Evolutionary conservation across 805 yeast genomes (phyloP), one percentile per base, ranked within the genome.

Genomic region (Saccharomycopsis selenospora): DNA sequence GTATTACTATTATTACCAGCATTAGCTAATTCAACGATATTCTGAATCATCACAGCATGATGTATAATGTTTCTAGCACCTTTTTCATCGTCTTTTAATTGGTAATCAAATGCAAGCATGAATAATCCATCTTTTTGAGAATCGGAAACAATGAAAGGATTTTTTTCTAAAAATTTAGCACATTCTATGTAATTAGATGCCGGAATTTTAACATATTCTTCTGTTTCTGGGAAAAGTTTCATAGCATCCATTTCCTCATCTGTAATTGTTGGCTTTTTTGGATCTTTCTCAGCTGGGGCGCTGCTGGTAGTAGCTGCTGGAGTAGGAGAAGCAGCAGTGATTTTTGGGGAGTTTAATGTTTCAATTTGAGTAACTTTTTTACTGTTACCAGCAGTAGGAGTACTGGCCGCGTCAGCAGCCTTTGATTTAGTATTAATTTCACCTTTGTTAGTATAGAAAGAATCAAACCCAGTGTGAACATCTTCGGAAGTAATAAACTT

Each of bases 91-190:
- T 80, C 83, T 11, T 74, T 78, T 52, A 91, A 71, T 62, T 88
- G 87, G 48, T 72, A 70, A 59, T 91, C 95, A 64, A 93, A 93
- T 0, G 97, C 95, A 18, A 82, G 82, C 96, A 91, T 90, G 61
- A 90, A 71, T 51, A 93, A 76, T 0, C 95, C 87, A 64, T 93
- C 98, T 61, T 90, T 88, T 62, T 93, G 97, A 53, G 81, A 80
- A 55, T 83, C 88, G 3, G 79, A 78, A 44, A 90, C 78, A 49
- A 93, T 85, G 50, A 75, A 71, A 36, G 85, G 77, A 63, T 82
- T 62, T 61, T 62, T 41, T 72, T 67, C 55, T 56, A 85, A 67
- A 64, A 69, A 80, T 45, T 66, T 67, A 54, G 79, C 73, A 56
- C 82, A 70, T 47, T 66, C 63, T n/a, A 65, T 59, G 40, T 77